phyloP scores from a whole-genome alignment of 2,329 filamentous ascomycete genomes.

The Herpotrichia juniperi region DNA sequence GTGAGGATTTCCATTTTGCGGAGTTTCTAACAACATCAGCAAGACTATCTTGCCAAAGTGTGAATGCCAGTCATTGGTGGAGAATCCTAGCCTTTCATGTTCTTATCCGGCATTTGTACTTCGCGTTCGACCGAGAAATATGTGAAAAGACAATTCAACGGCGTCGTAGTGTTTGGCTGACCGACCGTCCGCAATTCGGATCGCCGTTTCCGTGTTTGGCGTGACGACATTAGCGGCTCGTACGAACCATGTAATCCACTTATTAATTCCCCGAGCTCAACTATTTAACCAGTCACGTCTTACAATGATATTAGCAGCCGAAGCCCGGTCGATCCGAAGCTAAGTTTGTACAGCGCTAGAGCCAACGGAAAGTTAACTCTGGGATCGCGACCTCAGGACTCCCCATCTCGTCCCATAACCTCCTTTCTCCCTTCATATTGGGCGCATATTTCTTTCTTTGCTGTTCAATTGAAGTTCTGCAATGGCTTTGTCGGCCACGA shows the following conservation, averaged over 20 bases:
- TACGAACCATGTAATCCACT: background rate
- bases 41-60: too few species aligned
- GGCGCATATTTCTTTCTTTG: background rate
- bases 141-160: too few species aligned
- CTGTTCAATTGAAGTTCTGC: background rate
- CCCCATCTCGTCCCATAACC: background rate
- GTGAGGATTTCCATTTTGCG: too few species aligned
- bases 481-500: background rate
- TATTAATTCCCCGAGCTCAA: background rate
- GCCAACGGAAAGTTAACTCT: background rate
- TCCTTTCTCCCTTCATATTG: background rate
- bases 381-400: background rate
- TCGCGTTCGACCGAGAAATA: too few species aligned
- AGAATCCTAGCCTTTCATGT: too few species aligned
- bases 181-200: too few species aligned
- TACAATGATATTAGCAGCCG: background rate
- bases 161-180: too few species aligned
- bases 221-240: too few species aligned
- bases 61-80: too few species aligned
- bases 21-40: too few species aligned
- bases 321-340: background rate
- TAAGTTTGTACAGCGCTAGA: background rate
- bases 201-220: too few species aligned
- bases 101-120: too few species aligned
- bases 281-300: background rate